phyloP scores from a whole-genome alignment of 345 rosid genomes.

The Gossypium stocksii region DNA sequence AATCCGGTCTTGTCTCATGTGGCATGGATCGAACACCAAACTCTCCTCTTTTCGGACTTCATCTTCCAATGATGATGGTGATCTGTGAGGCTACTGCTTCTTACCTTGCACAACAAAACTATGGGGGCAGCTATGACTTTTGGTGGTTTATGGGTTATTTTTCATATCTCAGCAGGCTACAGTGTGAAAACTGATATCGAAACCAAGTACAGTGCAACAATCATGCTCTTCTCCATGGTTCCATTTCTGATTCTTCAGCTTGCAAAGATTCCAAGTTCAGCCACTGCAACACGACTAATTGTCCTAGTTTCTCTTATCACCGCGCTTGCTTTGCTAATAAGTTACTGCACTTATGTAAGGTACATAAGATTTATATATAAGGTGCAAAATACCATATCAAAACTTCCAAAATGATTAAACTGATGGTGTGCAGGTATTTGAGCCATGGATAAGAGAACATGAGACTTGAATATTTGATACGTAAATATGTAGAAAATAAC shows the following conservation, averaged over 20 bases:
- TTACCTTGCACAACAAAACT: constrained; percentile 45
- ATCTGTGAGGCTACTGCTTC: constrained; percentile 41
- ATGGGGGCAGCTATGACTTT: constrained; percentile 49
- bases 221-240: constrained; percentile 35
- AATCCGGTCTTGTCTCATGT: constrained; percentile 9
- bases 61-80: constrained; percentile 20
- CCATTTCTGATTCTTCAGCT: constrained; percentile 42
- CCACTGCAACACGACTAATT: constrained; percentile 19
- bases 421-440: constrained; percentile 30
- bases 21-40: constrained; percentile 7
- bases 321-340: constrained; percentile 22
- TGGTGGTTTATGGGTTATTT: constrained; percentile 26
- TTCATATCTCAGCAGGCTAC: constrained; percentile 28
- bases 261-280: constrained; percentile 27
- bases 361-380: constrained; percentile 1
- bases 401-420: not conserved
- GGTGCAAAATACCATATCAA: not conserved
- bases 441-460: constrained; percentile 45
- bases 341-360: constrained; percentile 44
- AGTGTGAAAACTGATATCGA: constrained; percentile 38
- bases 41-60: not conserved
- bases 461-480: constrained; percentile 33
- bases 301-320: constrained; percentile 32
- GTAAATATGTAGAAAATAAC: constrained; percentile 16
- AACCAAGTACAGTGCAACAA: constrained; percentile 31